Conservation (phyloP, 2,329 filamentous ascomycete species). For the Plectosphaerella sp. region DNA sequence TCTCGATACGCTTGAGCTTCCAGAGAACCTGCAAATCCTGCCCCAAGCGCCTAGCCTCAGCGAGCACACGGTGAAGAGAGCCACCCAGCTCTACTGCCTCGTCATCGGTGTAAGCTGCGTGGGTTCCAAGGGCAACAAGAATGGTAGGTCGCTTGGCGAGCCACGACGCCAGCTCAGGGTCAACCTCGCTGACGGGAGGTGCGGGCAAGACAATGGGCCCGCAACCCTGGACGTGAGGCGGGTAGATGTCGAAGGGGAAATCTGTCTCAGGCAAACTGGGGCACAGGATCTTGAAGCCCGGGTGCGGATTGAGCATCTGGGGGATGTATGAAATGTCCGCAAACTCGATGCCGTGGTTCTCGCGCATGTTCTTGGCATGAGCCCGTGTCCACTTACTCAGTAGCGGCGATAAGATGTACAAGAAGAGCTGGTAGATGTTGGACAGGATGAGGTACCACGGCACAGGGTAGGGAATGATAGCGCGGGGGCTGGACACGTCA, state of each 20-base stretch:
- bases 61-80: constrained; percentile 29
- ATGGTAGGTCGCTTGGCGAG: constrained; percentile 35
- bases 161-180: constrained; percentile 38
- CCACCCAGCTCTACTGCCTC: constrained; percentile 32
- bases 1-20: constrained; percentile 21
- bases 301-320: constrained; percentile 6
- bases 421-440: not conserved
- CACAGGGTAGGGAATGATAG: constrained; percentile 39
- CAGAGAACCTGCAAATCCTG: constrained; percentile 23
- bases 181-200: constrained; percentile 28
- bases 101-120: constrained; percentile 16
- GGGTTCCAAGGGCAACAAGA: constrained; percentile 41
- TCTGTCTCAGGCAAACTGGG: not conserved
- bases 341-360: not conserved
- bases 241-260: constrained; percentile 28
- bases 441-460: constrained; percentile 27
- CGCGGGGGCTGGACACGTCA: constrained; percentile 9
- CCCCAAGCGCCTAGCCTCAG: not conserved
- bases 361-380: not conserved
- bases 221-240: constrained; percentile 12
- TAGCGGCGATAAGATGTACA: not conserved
- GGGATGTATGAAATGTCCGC: not conserved
- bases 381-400: not conserved
- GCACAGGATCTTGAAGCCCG: not conserved
- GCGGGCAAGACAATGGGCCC: constrained; percentile 41